Evolutionary conservation across 257 asterid genomes (phyloP).

Genomic region (Solanum chaucha): DNA sequence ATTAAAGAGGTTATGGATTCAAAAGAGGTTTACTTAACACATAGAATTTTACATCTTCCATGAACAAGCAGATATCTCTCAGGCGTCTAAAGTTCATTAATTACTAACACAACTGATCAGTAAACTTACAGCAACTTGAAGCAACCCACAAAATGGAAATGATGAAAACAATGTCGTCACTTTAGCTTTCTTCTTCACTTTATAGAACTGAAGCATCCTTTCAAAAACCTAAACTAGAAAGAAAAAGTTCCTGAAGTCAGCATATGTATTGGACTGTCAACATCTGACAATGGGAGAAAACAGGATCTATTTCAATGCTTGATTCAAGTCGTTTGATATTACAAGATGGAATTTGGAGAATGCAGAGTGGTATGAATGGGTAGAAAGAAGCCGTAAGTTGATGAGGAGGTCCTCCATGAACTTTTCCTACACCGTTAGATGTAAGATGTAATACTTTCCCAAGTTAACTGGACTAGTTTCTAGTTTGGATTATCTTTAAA

Average conservation of each 20-base stretch:
- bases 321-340: too few relatives aligned
- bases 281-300: background rate
- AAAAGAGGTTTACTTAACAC: background rate
- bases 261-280: background rate
- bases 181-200: slow-evolving; percentile 29
- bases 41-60: background rate
- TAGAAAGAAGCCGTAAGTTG: too few relatives aligned
- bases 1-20: background rate
- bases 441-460: too few relatives aligned
- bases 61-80: background rate
- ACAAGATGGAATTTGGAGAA: too few relatives aligned
- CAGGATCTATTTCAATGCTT: too few relatives aligned
- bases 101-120: background rate
- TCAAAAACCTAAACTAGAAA: slow-evolving; percentile 50
- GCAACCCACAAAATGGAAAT: slow-evolving; percentile 69
- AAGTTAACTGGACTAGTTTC: too few relatives aligned
- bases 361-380: too few relatives aligned
- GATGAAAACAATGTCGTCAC: slow-evolving; percentile 36
- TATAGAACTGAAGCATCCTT: slow-evolving; percentile 53
- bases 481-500: too few relatives aligned
- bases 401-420: too few relatives aligned
- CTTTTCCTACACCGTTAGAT: too few relatives aligned
- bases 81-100: background rate
- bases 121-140: slow-evolving; percentile 75
- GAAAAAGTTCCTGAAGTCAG: slow-evolving; percentile 2